phyloP scores from a whole-genome alignment of 75 land plant species.

The Gnetum montanum region DNA sequence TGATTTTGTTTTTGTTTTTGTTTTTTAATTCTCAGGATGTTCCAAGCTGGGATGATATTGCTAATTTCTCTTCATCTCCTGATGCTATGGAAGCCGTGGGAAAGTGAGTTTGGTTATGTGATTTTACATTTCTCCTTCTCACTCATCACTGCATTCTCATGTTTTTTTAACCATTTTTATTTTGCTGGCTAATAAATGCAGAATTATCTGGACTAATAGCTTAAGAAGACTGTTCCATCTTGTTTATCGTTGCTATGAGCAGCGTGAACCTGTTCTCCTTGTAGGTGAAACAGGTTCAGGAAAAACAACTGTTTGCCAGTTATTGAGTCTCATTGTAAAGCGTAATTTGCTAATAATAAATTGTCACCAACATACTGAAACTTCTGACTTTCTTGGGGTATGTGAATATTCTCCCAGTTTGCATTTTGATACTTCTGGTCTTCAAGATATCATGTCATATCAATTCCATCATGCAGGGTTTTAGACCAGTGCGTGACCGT shows the following conservation, averaged over 20 bases:
- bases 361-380: constrained; percentile 95
- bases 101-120: constrained; percentile 27
- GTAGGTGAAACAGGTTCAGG: constrained; percentile 99
- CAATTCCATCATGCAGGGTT: constrained; percentile 36
- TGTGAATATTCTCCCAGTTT: neutral
- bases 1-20: too few species aligned
- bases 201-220: constrained; percentile 75
- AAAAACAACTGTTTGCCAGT: constrained; percentile 89
- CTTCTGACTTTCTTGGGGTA: constrained; percentile 96
- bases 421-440: neutral
- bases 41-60: constrained; percentile 5
- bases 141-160: neutral
- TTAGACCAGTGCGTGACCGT: constrained; percentile 76
- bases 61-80: neutral
- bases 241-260: constrained; percentile 66
- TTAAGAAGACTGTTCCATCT: constrained; percentile 76
- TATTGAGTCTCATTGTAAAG: constrained; percentile 41
- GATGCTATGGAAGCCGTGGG: constrained; percentile 13
- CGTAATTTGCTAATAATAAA: constrained; percentile 69
- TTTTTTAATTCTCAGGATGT: too few species aligned
- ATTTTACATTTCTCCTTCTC: neutral
- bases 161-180: neutral
- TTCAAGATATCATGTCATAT: neutral
- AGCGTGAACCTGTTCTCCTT: constrained; percentile 87
- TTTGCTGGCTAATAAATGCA: constrained; percentile 18